A percentile compares a stretch with the other conserved stretches of the same genome.
Conservation (phyloP, 345 rosid genomes). For the Capsella bursapastoris region DNA sequence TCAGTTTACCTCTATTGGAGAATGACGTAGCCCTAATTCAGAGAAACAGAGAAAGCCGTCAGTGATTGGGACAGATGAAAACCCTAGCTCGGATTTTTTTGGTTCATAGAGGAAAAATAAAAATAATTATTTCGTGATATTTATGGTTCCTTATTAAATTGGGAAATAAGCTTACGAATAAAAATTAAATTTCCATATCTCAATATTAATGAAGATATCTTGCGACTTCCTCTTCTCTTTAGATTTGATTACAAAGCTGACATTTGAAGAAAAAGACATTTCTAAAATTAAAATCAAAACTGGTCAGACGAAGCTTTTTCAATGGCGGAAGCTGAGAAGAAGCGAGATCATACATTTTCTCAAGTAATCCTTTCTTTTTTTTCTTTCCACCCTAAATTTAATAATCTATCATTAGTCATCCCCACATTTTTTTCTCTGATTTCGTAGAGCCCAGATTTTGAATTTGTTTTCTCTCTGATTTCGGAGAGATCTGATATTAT, state of each 20-base stretch:
- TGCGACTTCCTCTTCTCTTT: constrained; percentile 24
- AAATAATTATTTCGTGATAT: too few species aligned
- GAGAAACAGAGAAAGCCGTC: not conserved
- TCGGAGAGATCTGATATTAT: constrained; percentile 37
- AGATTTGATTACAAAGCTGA: constrained; percentile 15
- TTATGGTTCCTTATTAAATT: too few species aligned
- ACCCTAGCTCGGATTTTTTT: not conserved
- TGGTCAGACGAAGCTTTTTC: constrained; percentile 23
- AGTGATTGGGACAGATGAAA: not conserved
- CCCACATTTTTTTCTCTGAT: constrained; percentile 1
- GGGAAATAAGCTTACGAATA: not conserved
- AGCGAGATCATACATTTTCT: constrained; percentile 40
- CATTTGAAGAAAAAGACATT: constrained; percentile 37
- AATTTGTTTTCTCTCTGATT: constrained; percentile 8
- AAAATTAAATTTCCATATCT: too few species aligned
- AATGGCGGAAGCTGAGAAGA: constrained; percentile 45
- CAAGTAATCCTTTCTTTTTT: constrained; percentile 19
- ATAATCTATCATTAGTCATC: constrained; percentile 20
- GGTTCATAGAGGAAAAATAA: too few species aligned
- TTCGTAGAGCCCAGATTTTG: constrained; percentile 31
- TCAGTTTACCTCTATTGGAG: constrained; percentile 24
- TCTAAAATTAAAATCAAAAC: constrained; percentile 2
- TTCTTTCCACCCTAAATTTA: not conserved
- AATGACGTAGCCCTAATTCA: not conserved
- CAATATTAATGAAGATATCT: not conserved